These are phyloP conservation scores for Cyberlindnera maclurae DNA, from an alignment of 805 yeast genomes.

Conservation along the genomic window DNA sequence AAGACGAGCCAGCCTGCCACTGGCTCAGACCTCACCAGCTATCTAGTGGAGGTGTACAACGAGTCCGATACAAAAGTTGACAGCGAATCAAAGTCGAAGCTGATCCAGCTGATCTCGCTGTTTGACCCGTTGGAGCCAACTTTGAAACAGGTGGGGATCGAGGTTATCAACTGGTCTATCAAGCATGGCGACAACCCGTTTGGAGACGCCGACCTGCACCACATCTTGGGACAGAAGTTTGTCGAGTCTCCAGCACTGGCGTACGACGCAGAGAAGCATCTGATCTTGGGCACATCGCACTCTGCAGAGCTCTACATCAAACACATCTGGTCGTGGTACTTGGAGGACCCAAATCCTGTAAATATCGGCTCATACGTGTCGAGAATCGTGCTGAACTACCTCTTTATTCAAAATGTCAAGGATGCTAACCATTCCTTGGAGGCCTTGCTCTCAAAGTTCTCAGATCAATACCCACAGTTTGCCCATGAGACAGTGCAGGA, in stretches of 20 bases:
- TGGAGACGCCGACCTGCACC: conserved; percentile 75
- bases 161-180: conserved; percentile 59
- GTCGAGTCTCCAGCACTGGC: conserved; percentile 39
- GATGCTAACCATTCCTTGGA: conserved; percentile 40
- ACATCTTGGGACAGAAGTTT: conserved; percentile 63
- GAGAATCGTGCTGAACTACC: conserved; percentile 71
- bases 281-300: conserved; percentile 53
- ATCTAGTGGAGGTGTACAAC: conserved; percentile 64
- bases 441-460: conserved; percentile 21
- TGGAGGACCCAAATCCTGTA: conserved; percentile 20
- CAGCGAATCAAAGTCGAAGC: conserved; percentile 36
- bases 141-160: conserved; percentile 59
- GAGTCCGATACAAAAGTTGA: conserved; percentile 38
- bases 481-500: conserved; percentile 23
- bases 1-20: conserved; percentile 71
- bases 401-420: conserved; percentile 58
- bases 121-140: conserved; percentile 49
- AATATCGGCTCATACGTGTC: conserved; percentile 30
- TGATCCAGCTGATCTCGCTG: conserved; percentile 40
- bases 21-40: conserved; percentile 68
- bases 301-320: conserved; percentile 39
- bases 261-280: conserved; percentile 66
- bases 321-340: conserved; percentile 40
- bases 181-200: conserved; percentile 40
- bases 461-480: conserved; percentile 15